Conservation (phyloP, 164 flowering plant species). For the Cinnamomum micranthum region DNA sequence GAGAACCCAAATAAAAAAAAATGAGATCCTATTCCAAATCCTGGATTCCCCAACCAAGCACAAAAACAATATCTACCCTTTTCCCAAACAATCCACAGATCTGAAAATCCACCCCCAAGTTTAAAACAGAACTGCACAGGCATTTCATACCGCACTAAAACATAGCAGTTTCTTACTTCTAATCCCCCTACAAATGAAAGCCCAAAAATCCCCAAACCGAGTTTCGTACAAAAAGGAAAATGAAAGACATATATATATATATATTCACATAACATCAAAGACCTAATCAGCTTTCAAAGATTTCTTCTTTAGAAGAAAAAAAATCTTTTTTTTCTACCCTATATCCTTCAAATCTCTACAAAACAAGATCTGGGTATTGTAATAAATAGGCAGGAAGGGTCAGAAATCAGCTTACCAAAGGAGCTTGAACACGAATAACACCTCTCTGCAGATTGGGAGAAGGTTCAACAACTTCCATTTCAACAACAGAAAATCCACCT, state of each 20-base stretch:
- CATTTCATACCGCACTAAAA: neutral
- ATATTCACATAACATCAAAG: neutral
- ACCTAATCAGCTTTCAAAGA: neutral
- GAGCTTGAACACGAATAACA: slow-evolving; percentile 66
- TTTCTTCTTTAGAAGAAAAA: too few relatives aligned
- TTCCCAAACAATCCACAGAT: slow-evolving; percentile 1
- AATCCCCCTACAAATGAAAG: slow-evolving; percentile 2
- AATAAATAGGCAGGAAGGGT: slow-evolving; percentile 6
- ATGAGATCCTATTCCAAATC: neutral
- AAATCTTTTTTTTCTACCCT: neutral
- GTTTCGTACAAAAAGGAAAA: neutral
- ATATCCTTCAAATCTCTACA: slow-evolving; percentile 7
- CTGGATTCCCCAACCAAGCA: neutral
- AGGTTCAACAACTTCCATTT: slow-evolving; percentile 46
- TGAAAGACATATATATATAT: neutral
- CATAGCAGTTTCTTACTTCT: neutral
- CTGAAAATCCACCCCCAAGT: neutral
- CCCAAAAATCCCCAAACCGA: slow-evolving; percentile 5
- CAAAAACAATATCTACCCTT: neutral
- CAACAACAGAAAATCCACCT: slow-evolving; percentile 10
- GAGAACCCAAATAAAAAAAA: neutral
- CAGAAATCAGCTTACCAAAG: slow-evolving; percentile 47
- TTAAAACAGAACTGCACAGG: neutral
- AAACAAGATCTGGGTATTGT: slow-evolving; percentile 21
- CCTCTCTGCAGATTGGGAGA: slow-evolving; percentile 60